phyloP scores from a whole-genome alignment of 2,329 filamentous ascomycete genomes.

The Fusarium sp. region DNA sequence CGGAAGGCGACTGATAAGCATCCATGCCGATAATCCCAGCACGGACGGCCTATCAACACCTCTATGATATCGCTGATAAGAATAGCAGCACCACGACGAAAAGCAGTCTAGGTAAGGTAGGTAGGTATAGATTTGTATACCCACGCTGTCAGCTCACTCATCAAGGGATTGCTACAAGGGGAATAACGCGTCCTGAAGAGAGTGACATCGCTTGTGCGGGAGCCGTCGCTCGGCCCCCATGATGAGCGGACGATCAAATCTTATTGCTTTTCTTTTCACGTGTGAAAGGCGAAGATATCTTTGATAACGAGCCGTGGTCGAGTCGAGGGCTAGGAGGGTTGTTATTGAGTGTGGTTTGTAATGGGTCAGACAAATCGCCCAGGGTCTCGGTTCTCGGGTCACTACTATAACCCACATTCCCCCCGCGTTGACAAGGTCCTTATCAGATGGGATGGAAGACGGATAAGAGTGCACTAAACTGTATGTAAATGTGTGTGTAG shows the following conservation, averaged over 20 bases:
- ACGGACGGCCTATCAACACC: constrained; percentile 2
- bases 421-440: constrained; percentile 17
- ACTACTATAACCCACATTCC: background rate
- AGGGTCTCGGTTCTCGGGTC: constrained; percentile 3
- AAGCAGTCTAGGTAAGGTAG: background rate
- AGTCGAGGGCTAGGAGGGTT: background rate
- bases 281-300: background rate
- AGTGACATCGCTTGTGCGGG: constrained; percentile 19
- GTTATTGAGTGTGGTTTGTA: constrained; percentile 24
- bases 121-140: background rate
- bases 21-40: constrained; percentile 28
- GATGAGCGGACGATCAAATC: background rate
- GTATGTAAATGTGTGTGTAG: background rate
- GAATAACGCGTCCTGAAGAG: constrained; percentile 10
- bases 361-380: constrained; percentile 31
- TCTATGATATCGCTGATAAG: constrained; percentile 29
- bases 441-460: constrained; percentile 50
- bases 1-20: constrained; percentile 39
- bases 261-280: constrained; percentile 26
- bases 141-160: constrained; percentile 2
- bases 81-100: background rate
- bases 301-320: constrained; percentile 1
- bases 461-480: background rate
- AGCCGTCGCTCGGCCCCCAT: background rate
- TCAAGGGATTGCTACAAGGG: constrained; percentile 2